phyloP scores from a whole-genome alignment of 1,284 basidiomycete genomes.

The Trichosporon ovoides region DNA sequence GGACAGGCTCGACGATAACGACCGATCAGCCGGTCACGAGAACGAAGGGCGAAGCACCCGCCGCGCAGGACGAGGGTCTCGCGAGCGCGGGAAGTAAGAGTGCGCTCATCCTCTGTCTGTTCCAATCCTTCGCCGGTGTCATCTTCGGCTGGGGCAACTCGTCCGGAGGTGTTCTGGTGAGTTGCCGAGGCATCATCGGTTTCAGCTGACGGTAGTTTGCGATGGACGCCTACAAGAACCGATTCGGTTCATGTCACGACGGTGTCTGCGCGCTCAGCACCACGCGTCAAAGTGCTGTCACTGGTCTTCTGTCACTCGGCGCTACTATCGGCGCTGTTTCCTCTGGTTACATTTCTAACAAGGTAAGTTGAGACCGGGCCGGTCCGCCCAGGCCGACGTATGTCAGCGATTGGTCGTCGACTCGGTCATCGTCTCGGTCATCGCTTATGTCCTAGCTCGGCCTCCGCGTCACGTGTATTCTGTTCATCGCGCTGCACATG shows the following conservation, averaged over 20 bases:
- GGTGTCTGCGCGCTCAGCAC: slow-evolving; percentile 29
- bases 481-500: slow-evolving; percentile 46
- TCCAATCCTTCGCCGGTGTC: slow-evolving; percentile 41
- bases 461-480: slow-evolving; percentile 41
- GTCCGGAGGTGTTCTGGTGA: slow-evolving; percentile 32
- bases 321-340: slow-evolving; percentile 45
- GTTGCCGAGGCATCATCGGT: slow-evolving; percentile 2
- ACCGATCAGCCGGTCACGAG: neutral
- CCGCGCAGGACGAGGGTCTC: neutral
- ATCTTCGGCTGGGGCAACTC: slow-evolving; percentile 42
- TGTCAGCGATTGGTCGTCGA: too few species aligned
- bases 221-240: slow-evolving; percentile 24
- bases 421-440: neutral
- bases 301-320: slow-evolving; percentile 45
- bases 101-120: slow-evolving; percentile 33
- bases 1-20: neutral
- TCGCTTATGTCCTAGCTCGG: slow-evolving; percentile 30
- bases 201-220: slow-evolving; percentile 24
- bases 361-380: slow-evolving; percentile 20
- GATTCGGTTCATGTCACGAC: slow-evolving; percentile 30
- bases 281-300: slow-evolving; percentile 41
- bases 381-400: too few species aligned
- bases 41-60: neutral
- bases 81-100: slow-evolving; percentile 12
- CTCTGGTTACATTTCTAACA: slow-evolving; percentile 37